Evolutionary conservation across 176 grass and related monocot species (phyloP), one percentile per base, ranked within the genome.

Genomic region (Musa itinerans): DNA sequence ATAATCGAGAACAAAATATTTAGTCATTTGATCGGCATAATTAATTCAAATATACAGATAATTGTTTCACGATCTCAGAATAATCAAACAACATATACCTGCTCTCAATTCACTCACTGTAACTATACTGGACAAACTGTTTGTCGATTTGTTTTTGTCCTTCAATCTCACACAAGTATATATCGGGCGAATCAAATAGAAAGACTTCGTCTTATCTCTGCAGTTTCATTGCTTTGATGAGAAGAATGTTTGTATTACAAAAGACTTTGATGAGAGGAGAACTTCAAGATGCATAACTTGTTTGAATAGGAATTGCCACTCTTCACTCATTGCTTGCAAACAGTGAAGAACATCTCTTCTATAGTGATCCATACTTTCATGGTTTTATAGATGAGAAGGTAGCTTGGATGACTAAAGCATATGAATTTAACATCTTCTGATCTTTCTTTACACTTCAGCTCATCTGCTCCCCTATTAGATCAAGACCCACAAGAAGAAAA

Each of bases 401-500:
- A 29, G 25, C 2, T 34, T 1, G 34, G 26, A 68, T 68, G 5
- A 16, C 3, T 10, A 29, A 9, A 2, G 7, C 34, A 43, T 43
- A 23, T 50, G 8, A 16, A 22, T 49, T 27, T 66, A 66, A 24
- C 24, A 16, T 24, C 63, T 66, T 66, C 3, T 43, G 34, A 43
- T 67, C 6, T 67, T 25, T 67, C 64, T 67, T 67, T 22, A 14
- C 15, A 25, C 2, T 9, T 73, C 71, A 74, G 72, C 89, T 99
- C 81, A 99, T 80, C 82, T 99, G 96, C 77, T 99, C 96, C 58
- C 96, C 96, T 49, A 99, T 99, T 79, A 99, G 85, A 84, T 99
- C 96, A 53, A 99, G 92, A 19, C 96, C 96, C 22, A 95, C 91
- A 51, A 88, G 84, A 78, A 99, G 96, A 86, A 99, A 99, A 0